Evolutionary conservation across 352 stramenopile species (phyloP), one percentile per base, ranked within the genome.

Genomic region (Thalassiosira sp.): DNA sequence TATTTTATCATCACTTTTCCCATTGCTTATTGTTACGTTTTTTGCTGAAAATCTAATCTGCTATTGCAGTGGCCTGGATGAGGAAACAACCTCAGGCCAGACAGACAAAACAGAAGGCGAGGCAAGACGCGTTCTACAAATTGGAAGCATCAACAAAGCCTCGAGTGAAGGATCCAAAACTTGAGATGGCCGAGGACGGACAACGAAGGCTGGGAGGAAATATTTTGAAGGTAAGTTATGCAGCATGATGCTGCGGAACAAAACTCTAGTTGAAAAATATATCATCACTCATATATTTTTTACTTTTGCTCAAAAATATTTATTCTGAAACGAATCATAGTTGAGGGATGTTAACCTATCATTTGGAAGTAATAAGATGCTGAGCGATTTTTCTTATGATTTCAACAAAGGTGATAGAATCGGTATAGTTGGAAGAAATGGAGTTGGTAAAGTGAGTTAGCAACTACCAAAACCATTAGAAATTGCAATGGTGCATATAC

Each of bases 101-200:
- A 56, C n/a, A 82, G 70, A 81, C 79, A 43, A 93, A 93, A 56
- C 60, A 81, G 35, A 92, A 91, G 31, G 81, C 88, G 27, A 82
- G 88, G 15, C 84, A 88, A 46, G 85, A 93, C 22, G 85, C 85
- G 35, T 93, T 91, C 70, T 90, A 93, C 66, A 90, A 91, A 59
- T 63, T 93, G 5, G 76, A 92, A 65, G 81, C 84, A 61, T 80
- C 80, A 3, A 90, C 81, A 15, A 90, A 91, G 59, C 86, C 86
- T 18, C 54, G 79, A 54, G 78, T 82, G 28, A 74, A 76, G 15
- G 86, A 92, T 74, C 82, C 85, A 11, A 83, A 72, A 22, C 57
- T 91, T 31, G 62, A 78, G 35, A 25, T 91, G 5, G 45, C 68
- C 0, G 56, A 70, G 16, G 71, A 73, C n/a, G 83, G 74, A 45